Percentiles rank a stretch among this genome's conserved stretches.
Evolutionary conservation across 768 basidiomycete species (phyloP).

Genomic region (Suillus hirtellus): DNA sequence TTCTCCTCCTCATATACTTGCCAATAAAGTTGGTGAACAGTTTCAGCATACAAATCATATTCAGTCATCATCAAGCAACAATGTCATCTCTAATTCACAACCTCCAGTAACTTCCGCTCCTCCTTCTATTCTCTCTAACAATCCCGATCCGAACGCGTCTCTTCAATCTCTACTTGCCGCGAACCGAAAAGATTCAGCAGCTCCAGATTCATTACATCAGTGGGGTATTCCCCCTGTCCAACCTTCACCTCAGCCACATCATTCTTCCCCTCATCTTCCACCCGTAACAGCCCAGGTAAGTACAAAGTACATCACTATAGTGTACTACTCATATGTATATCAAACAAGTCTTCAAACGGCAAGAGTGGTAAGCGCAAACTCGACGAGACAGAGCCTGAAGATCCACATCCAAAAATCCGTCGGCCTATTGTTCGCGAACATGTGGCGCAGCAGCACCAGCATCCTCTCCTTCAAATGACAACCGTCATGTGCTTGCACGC

Average conservation of each 20-base stretch:
- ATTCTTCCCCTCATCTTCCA: conserved; percentile 29
- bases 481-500: conserved; percentile 90
- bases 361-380: conserved; percentile 74
- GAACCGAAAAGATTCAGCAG: conserved; percentile 32
- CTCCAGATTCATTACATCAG: conserved; percentile 33
- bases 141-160: conserved; percentile 40
- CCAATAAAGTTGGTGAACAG: conserved; percentile 37
- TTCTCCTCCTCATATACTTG: conserved; percentile 26
- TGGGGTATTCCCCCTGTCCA: conserved; percentile 36
- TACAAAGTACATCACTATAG: conserved; percentile 21
- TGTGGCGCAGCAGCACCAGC: conserved; percentile 48
- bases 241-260: conserved; percentile 30
- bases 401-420: conserved; percentile 75
- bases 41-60: conserved; percentile 28
- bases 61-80: conserved; percentile 25
- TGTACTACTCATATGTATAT: conserved; percentile 19
- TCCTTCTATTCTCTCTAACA: conserved; percentile 39
- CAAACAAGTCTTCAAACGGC: conserved; percentile 29
- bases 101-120: conserved; percentile 31
- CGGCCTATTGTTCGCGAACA: conserved; percentile 85
- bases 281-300: conserved; percentile 42
- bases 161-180: conserved; percentile 40
- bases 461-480: conserved; percentile 83
- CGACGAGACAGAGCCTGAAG: conserved; percentile 59
- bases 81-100: conserved; percentile 32